Conservation (phyloP, 2,329 filamentous ascomycete species). For the Lecanicillium sp. region DNA sequence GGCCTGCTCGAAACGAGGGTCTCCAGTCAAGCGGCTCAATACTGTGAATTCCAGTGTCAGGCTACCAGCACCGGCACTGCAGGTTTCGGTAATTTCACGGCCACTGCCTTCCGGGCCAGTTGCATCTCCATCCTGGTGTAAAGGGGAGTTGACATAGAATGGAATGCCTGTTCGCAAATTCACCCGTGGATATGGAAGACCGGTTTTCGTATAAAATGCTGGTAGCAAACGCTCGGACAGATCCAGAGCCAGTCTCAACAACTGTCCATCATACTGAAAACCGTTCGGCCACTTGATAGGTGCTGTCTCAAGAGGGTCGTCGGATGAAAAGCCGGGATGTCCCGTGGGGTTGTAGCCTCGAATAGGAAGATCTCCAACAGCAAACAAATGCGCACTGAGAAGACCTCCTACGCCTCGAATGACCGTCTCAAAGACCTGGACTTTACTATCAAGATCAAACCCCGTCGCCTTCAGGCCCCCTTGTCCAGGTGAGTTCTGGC, state of each 20-base stretch:
- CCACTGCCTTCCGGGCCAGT: slow-evolving; percentile 27
- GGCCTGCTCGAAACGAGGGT: slow-evolving; percentile 77
- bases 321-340: slow-evolving; percentile 15
- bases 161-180: slow-evolving; percentile 87
- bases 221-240: slow-evolving; percentile 77
- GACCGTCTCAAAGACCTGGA: slow-evolving; percentile 97
- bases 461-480: slow-evolving; percentile 62
- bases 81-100: slow-evolving; percentile 84
- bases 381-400: slow-evolving; percentile 88
- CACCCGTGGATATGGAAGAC: slow-evolving; percentile 88
- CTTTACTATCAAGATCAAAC: slow-evolving; percentile 95
- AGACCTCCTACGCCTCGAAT: slow-evolving; percentile 88
- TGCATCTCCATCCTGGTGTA: slow-evolving; percentile 47
- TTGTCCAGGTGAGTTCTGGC: slow-evolving; percentile 55
- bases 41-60: slow-evolving; percentile 89
- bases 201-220: slow-evolving; percentile 85
- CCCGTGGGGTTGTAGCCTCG: slow-evolving; percentile 57
- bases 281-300: slow-evolving; percentile 67
- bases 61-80: slow-evolving; percentile 93
- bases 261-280: slow-evolving; percentile 79
- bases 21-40: slow-evolving; percentile 78
- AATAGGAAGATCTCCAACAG: slow-evolving; percentile 83
- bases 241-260: slow-evolving; percentile 82
- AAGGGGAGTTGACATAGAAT: slow-evolving; percentile 80
- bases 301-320: slow-evolving; percentile 36